Conservation (phyloP, 2,329 filamentous ascomycete genomes). For the Fusarium lateritium region DNA sequence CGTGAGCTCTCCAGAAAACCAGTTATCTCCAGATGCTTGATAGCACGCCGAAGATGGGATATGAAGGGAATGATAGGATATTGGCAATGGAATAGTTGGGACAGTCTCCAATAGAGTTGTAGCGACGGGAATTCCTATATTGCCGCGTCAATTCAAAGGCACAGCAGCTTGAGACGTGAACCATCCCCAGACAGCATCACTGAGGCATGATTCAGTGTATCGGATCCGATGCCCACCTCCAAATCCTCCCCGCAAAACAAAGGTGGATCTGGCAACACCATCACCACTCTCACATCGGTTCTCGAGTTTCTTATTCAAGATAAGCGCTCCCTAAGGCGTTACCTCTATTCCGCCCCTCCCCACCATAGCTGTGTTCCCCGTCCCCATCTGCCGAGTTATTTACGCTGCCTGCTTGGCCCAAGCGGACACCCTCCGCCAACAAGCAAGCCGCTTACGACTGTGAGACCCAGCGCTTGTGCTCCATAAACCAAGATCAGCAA, state of each 20-base stretch:
- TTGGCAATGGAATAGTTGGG: too few species aligned
- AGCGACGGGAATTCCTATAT: too few species aligned
- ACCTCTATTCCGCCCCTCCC: constrained; percentile 19
- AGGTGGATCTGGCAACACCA: constrained; percentile 9
- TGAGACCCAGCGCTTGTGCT: constrained; percentile 2
- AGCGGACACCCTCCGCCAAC: neutral
- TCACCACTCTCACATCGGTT: neutral
- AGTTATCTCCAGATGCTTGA: neutral
- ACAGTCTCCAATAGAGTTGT: too few species aligned
- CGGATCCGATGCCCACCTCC: constrained; percentile 37
- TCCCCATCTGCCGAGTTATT: constrained; percentile 21
- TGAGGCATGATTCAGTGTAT: neutral
- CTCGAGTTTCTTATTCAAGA: constrained; percentile 30
- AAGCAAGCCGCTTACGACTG: constrained; percentile 44
- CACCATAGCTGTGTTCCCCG: neutral
- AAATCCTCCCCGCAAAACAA: constrained; percentile 9
- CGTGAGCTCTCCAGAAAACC: too few species aligned
- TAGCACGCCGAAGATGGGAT: too few species aligned
- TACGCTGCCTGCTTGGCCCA: neutral
- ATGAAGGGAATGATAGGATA: too few species aligned
- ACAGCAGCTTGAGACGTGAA: neutral
- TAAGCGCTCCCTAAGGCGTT: constrained; percentile 20
- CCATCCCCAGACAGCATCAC: neutral
- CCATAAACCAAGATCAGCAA: constrained; percentile 19
- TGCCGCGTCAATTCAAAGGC: too few species aligned